Evolutionary conservation across 345 rosid genomes (phyloP).

Genomic region (Sapria himalayana): DNA sequence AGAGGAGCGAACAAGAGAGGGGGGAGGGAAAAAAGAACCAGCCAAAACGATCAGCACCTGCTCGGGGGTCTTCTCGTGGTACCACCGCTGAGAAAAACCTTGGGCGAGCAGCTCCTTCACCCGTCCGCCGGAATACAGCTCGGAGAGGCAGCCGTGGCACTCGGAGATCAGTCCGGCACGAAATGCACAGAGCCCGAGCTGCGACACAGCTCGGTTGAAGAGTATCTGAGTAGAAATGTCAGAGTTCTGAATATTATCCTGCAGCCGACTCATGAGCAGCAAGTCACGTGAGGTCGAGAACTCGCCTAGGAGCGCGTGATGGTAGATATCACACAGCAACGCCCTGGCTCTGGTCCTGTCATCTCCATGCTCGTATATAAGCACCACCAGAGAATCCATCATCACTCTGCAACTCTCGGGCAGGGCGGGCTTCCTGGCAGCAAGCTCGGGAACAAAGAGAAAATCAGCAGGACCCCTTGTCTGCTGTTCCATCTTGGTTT

Average conservation of each 20-base stretch:
- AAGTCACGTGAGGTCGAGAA: slow-evolving; percentile 62
- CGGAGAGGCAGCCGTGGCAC: slow-evolving; percentile 74
- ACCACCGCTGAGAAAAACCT: slow-evolving; percentile 84
- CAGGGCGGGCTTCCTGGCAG: slow-evolving; percentile 73
- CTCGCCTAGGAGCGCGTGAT: slow-evolving; percentile 68
- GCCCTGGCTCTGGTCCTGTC: slow-evolving; percentile 96
- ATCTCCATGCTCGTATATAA: slow-evolving; percentile 78
- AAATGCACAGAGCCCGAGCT: slow-evolving; percentile 87
- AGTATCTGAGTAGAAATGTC: slow-evolving; percentile 89
- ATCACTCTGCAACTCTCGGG: slow-evolving; percentile 68
- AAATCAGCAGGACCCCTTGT: slow-evolving; percentile 47
- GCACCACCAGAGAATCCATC: slow-evolving; percentile 76
- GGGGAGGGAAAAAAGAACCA: not conserved
- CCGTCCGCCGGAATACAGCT: slow-evolving; percentile 79
- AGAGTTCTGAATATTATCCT: slow-evolving; percentile 72
- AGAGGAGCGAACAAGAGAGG: not conserved
- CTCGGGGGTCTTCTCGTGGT: slow-evolving; percentile 91
- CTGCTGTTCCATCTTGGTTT: slow-evolving; percentile 25
- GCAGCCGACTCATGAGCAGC: slow-evolving; percentile 83
- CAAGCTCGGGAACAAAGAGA: slow-evolving; percentile 53
- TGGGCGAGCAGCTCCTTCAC: slow-evolving; percentile 92
- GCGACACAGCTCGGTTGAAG: slow-evolving; percentile 90
- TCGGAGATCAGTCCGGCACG: slow-evolving; percentile 59
- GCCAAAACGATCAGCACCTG: slow-evolving; percentile 22
- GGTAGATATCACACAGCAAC: slow-evolving; percentile 89